phyloP scores from a whole-genome alignment of 805 yeast species.

The Candida xyloterini region DNA sequence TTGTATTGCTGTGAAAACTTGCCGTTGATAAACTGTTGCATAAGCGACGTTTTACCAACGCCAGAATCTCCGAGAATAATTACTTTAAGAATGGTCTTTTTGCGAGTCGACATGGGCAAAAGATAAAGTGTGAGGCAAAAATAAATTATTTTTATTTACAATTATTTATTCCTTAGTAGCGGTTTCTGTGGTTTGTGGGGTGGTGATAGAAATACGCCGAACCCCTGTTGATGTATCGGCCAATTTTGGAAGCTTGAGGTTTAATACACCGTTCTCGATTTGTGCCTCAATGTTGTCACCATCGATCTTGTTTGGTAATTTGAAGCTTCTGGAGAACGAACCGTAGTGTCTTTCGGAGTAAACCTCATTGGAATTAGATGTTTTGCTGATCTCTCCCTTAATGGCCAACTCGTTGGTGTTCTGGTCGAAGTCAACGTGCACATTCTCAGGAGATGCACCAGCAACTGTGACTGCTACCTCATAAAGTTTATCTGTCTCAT shows the following conservation, averaged over 20 bases:
- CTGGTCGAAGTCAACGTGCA: constrained; percentile 45
- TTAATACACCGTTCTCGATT: constrained; percentile 42
- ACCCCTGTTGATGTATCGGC: constrained; percentile 15
- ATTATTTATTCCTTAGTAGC: not conserved
- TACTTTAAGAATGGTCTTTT: constrained; percentile 76
- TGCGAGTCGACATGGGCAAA: constrained; percentile 37
- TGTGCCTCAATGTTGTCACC: constrained; percentile 44
- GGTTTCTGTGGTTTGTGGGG: not conserved
- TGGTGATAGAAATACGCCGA: constrained; percentile 24
- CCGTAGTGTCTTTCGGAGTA: constrained; percentile 24
- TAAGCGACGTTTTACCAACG: constrained; percentile 93
- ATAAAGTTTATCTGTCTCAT: constrained; percentile 41
- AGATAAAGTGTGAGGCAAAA: constrained; percentile 1
- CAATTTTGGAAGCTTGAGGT: constrained; percentile 40
- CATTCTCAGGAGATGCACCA: constrained; percentile 44
- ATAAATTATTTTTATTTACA: not conserved
- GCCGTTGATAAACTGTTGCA: constrained; percentile 96
- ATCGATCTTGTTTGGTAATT: constrained; percentile 42
- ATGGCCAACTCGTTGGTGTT: constrained; percentile 41
- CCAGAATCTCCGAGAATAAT: constrained; percentile 96
- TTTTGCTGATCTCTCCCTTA: constrained; percentile 41
- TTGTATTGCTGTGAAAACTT: constrained; percentile 94
- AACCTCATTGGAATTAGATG: constrained; percentile 13
- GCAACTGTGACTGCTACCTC: constrained; percentile 45
- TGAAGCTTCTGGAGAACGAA: constrained; percentile 41